Evolutionary conservation across 2,329 filamentous ascomycete genomes (phyloP).

Genomic region (Corynespora cassiicola): DNA sequence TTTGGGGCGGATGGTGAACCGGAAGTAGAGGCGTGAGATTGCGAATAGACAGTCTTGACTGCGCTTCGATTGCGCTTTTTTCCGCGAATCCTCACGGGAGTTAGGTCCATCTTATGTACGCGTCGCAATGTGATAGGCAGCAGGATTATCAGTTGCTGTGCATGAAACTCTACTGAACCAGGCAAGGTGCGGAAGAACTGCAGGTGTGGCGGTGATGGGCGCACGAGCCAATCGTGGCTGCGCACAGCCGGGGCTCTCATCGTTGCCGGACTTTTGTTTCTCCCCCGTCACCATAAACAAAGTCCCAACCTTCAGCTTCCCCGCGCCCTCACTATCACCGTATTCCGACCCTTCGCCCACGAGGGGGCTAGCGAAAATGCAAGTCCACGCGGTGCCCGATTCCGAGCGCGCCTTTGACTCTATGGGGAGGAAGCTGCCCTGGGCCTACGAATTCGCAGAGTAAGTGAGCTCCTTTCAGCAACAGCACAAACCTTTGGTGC

Average conservation of each 20-base stretch:
- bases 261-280: conserved; percentile 21
- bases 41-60: conserved; percentile 4
- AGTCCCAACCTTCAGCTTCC: conserved; percentile 14
- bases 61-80: conserved; percentile 34
- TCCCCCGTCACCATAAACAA: conserved; percentile 36
- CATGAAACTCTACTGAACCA: not conserved
- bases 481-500: too few relatives aligned
- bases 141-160: conserved; percentile 21
- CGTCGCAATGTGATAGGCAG: conserved; percentile 27
- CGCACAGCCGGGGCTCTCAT: conserved; percentile 16
- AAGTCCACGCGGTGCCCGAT: conserved; percentile 70
- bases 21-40: conserved; percentile 7
- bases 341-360: not conserved
- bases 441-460: conserved; percentile 69
- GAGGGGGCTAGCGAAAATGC: conserved; percentile 54
- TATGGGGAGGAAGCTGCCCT: conserved; percentile 66
- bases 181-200: not conserved
- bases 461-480: conserved; percentile 51
- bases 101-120: conserved; percentile 38
- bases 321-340: conserved; percentile 8
- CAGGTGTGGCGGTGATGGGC: conserved; percentile 20
- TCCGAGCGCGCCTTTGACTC: conserved; percentile 67
- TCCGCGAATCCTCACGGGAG: conserved; percentile 40
- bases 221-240: conserved; percentile 34
- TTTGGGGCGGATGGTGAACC: conserved; percentile 11